These are phyloP conservation scores for Hawksworthiomyces lignivorus DNA, from an alignment of 2,329 filamentous ascomycete genomes.

Conservation along the genomic window DNA sequence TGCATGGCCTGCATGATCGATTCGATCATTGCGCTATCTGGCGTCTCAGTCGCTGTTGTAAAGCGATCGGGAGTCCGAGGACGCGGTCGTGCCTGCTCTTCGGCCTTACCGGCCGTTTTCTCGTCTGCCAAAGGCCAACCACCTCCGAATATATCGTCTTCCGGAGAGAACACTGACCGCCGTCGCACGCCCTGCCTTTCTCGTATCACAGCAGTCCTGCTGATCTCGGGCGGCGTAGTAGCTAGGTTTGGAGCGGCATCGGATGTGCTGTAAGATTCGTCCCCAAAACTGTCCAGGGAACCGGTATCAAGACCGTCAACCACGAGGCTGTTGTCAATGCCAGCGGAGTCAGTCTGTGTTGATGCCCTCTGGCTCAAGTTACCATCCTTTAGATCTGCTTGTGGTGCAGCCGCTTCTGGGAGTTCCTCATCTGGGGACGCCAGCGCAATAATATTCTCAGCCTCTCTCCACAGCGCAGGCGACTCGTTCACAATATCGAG, in stretches of 20 bases:
- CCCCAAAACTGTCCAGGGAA: conserved; percentile 34
- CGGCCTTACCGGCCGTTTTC: conserved; percentile 20
- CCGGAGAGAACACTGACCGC: conserved; percentile 56
- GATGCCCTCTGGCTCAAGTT: conserved; percentile 25
- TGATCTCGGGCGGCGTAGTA: conserved; percentile 26
- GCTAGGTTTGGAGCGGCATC: conserved; percentile 18
- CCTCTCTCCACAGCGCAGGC: conserved; percentile 64
- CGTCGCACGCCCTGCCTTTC: conserved; percentile 45
- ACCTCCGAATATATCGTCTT: conserved; percentile 58
- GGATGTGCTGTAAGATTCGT: conserved; percentile 34
- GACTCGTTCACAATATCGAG: conserved; percentile 59
- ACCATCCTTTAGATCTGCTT: background rate
- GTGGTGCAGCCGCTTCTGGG: conserved; percentile 1
- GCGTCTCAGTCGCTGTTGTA: conserved; percentile 18
- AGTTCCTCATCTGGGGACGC: conserved; percentile 61
- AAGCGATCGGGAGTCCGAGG: conserved; percentile 33
- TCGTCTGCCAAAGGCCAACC: conserved; percentile 38
- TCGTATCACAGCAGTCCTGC: conserved; percentile 45
- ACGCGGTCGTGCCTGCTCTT: conserved; percentile 23
- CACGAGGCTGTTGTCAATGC: conserved; percentile 36
- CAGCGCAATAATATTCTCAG: conserved; percentile 80
- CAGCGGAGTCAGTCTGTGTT: conserved; percentile 31
- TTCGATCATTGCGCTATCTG: conserved; percentile 43
- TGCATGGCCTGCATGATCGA: conserved; percentile 60
- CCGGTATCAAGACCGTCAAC: conserved; percentile 42